These are phyloP conservation scores for Sugiyamaella boreocaroliniensis DNA, from an alignment of 805 yeast genomes.

Conservation along the genomic window DNA sequence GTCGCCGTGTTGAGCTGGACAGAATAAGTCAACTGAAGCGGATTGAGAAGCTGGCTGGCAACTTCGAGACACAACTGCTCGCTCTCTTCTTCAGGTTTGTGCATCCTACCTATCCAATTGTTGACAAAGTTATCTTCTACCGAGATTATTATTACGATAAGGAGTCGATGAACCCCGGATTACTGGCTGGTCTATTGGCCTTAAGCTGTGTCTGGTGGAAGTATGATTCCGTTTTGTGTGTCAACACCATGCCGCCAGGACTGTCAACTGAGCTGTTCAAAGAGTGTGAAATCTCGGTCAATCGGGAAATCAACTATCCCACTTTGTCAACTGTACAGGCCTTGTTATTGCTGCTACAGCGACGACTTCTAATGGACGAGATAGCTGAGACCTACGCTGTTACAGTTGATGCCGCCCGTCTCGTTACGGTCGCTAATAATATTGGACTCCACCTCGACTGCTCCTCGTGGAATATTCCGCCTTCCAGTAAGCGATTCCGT, in stretches of 20 bases:
- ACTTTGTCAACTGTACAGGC: conserved; percentile 29
- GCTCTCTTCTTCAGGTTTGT: conserved; percentile 30
- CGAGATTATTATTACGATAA: conserved; percentile 24
- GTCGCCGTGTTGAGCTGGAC: conserved; percentile 9
- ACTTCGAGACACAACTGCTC: conserved; percentile 25
- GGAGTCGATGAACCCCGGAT: conserved; percentile 26
- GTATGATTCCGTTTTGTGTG: conserved; percentile 29
- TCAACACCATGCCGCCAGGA: conserved; percentile 25
- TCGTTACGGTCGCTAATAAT: conserved; percentile 27
- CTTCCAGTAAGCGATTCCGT: conserved; percentile 28
- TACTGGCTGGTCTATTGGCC: conserved; percentile 31
- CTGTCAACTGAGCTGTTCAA: conserved; percentile 24
- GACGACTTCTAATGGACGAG: conserved; percentile 27
- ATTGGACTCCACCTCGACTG: conserved; percentile 33
- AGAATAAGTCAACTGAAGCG: conserved; percentile 13
- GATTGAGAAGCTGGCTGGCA: conserved; percentile 13
- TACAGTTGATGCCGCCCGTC: conserved; percentile 24
- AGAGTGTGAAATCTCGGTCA: conserved; percentile 24
- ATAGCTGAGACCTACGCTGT: conserved; percentile 25
- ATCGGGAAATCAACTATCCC: conserved; percentile 28
- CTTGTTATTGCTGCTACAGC: conserved; percentile 27
- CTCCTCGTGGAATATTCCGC: conserved; percentile 30
- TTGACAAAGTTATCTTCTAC: conserved; percentile 28
- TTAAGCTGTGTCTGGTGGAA: conserved; percentile 33
- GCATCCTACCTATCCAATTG: conserved; percentile 32